These are phyloP conservation scores for Paecilomyces formosus DNA, from an alignment of 2,329 filamentous ascomycete genomes.

Conservation along the genomic window DNA sequence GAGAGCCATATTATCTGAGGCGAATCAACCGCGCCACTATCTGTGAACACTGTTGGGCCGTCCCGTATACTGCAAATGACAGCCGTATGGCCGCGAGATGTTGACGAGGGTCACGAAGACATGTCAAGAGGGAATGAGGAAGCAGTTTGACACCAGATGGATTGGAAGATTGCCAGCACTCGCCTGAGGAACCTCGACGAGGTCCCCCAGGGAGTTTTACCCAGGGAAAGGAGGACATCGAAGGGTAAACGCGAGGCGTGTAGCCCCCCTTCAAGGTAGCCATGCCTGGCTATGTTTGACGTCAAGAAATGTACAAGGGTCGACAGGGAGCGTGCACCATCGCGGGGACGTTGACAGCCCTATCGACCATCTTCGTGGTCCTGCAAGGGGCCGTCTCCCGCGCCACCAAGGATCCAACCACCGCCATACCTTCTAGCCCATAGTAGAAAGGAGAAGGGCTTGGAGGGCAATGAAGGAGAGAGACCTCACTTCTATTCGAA, in stretches of 20 bases:
- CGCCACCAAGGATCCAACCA: constrained; percentile 18
- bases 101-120: neutral
- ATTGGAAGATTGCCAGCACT: neutral
- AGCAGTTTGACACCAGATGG: neutral
- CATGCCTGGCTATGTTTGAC: constrained; percentile 33
- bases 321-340: constrained; percentile 11
- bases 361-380: constrained; percentile 18
- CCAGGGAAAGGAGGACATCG: constrained; percentile 18
- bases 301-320: constrained; percentile 27
- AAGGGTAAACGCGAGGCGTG: constrained; percentile 24
- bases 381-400: constrained; percentile 26
- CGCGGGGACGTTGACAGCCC: constrained; percentile 16
- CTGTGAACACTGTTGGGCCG: constrained; percentile 8
- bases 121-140: neutral
- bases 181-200: neutral
- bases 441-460: constrained; percentile 13
- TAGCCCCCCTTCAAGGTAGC: constrained; percentile 24
- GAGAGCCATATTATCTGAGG: constrained; percentile 18
- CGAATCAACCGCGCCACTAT: constrained; percentile 9
- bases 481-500: neutral
- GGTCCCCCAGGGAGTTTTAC: constrained; percentile 7
- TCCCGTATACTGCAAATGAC: neutral
- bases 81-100: neutral
- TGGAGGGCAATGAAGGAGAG: constrained; percentile 10
- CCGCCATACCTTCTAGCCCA: constrained; percentile 10